Base-by-base conservation (phyloP, 2,329 filamentous ascomycete species). In the Xylaria sp. region DNA sequence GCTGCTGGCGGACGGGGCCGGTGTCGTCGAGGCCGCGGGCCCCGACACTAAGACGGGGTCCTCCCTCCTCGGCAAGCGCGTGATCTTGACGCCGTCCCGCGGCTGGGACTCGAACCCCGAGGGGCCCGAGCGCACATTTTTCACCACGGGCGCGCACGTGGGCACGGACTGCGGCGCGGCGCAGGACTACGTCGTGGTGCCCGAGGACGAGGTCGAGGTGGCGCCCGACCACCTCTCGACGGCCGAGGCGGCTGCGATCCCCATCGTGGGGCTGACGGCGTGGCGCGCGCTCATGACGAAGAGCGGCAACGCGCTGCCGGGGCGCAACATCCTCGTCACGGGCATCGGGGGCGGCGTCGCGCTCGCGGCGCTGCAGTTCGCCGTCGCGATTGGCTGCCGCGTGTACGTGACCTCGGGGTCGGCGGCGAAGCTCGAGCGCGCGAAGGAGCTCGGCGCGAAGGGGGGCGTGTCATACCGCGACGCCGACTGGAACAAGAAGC, bases 301-400 rank as follows among this genome's bases (percentile, higher is more conserved):
- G 85, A 90, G 87, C 58, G 89, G 90, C 72, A 87, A 87, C 7
- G 82, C 83, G 66, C 80, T 82, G 0, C n/a, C 64, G 0, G 93
- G 93, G 2, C 83, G 88, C 70, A 97, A 97, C 77, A 85, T 98
- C 3, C 83, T 98, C 39, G 82, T 98, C 51, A 98, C 95, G 4
- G 95, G 95, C 0, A 97, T 98, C 79, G 95, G 95, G 0, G 95
- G 95, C 43, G 95, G 95, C 52, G 95, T 98, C 0, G 95, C 95
- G 41, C 83, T 98, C 64, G 91, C 93, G 83, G 91, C 88, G 6
- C 83, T 98, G 74, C 86, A 93, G 79, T 97, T 97, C 81, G 94
- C 89, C 12, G 89, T 91, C 13, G 93, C 89, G 10, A 82, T 89
- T 72, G 92, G 94, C 46, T 89, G 91, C 75, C 89, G 90, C 78